Base-by-base conservation (phyloP, 2,329 filamentous ascomycete genomes). In the Dothideomycetes sp. region DNA sequence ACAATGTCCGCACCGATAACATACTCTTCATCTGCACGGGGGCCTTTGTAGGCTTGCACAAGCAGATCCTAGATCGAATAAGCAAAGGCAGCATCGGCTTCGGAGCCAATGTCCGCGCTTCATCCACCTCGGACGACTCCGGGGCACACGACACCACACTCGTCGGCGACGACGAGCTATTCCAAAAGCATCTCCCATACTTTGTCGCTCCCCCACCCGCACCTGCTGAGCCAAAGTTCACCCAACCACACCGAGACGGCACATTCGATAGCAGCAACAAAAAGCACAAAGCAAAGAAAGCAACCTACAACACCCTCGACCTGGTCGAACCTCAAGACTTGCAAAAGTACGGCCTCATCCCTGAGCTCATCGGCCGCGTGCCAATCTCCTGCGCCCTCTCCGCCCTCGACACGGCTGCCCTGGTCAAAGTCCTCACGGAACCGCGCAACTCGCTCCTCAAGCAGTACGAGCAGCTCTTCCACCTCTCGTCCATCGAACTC, bases 21-120 rank as follows among this genome's bases (percentile, higher is more conserved):
- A 96, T 98, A 44, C 73, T 98, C 19, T 98, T 98, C 63, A 87
- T 98, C 31, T 94, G 91, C 58, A 93, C 88, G 10, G 91, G 91
- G 14, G 91, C 91, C 14, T 98, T 98, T 56, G 84, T 93, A 27
- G 89, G 88, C 2, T 69, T 96, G 1, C 85, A 95, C 53, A 94
- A 93, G 57, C 74, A 82, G 24, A 76, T 98, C 36, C 69, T 94
- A 44, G 82, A 87, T 43, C 79, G 91, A n/a, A 81, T 96, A 33
- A 81, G 86, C 10, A 86, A 83, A 54, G 77, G 79, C 9, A 83
- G 84, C 3, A 89, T 98, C 49, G 91, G 91, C 1, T 98, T 98
- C 52, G 88, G 88, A 4, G 87, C 88, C 3, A 79, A 82, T 16
- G 75, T 96, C 14, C 78, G 83, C 18, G 45, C 48, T 11, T 64